Evolutionary conservation across 257 asterid genomes (phyloP).

Genomic region (Leptodermis oblonga): DNA sequence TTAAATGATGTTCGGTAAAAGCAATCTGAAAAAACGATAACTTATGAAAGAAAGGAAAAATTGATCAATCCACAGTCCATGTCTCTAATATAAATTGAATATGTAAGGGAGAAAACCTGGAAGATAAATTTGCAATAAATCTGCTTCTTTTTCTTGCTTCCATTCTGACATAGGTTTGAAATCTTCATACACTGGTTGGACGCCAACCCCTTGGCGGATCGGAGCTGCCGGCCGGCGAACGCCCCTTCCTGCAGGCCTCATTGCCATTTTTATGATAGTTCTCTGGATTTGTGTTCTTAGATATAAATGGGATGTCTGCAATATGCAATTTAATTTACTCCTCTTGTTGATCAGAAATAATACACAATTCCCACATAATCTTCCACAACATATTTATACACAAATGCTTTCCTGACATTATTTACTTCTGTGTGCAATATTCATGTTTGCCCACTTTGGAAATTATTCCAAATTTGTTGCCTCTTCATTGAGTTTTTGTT

Average conservation of each 20-base stretch:
- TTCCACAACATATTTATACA: background rate
- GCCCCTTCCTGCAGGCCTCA: conserved; percentile 29
- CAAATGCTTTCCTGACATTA: background rate
- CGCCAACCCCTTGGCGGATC: conserved; percentile 28
- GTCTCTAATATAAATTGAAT: background rate
- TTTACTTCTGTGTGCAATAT: background rate
- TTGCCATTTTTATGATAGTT: conserved; percentile 34
- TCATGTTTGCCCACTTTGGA: conserved; percentile 23
- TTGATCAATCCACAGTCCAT: too few species aligned
- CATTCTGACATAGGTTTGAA: conserved; percentile 60
- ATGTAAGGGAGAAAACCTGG: conserved; percentile 45
- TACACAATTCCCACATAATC: background rate
- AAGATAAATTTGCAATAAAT: conserved; percentile 47
- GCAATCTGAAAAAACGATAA: too few species aligned
- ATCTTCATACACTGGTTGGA: conserved; percentile 51
- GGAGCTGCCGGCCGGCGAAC: conserved; percentile 20
- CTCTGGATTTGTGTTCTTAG: background rate
- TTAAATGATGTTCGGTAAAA: background rate
- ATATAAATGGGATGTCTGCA: background rate
- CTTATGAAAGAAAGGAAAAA: background rate
- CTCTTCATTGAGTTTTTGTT: conserved; percentile 18
- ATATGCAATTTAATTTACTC: background rate
- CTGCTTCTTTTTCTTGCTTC: conserved; percentile 51
- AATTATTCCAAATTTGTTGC: conserved; percentile 50
- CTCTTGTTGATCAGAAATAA: background rate